Evolutionary conservation across 2,329 filamentous ascomycete species (phyloP).

Genomic region (Colletotrichum cereale): DNA sequence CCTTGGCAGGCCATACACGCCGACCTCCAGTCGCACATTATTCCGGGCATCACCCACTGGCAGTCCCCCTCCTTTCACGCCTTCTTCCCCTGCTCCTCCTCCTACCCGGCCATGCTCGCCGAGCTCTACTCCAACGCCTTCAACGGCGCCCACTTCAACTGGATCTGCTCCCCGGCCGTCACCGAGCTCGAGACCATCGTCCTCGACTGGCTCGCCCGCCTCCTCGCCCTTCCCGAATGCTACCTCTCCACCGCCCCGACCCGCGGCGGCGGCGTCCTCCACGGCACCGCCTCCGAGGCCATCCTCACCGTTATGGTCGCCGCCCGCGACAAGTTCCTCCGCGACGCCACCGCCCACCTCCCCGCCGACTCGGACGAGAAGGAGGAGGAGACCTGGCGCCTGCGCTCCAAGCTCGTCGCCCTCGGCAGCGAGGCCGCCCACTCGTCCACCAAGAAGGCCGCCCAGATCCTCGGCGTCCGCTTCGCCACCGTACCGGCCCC

Average conservation of each 20-base stretch:
- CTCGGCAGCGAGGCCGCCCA: constrained; percentile 85
- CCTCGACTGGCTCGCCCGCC: constrained; percentile 89
- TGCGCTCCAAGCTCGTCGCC: constrained; percentile 73
- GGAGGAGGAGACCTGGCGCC: constrained; percentile 75
- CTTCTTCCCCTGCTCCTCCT: constrained; percentile 88
- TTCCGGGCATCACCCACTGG: constrained; percentile 96
- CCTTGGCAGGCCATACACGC: constrained; percentile 83
- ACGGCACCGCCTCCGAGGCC: constrained; percentile 90
- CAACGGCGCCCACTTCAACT: constrained; percentile 94
- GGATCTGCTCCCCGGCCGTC: constrained; percentile 92
- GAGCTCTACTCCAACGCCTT: constrained; percentile 94
- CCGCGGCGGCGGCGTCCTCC: constrained; percentile 89
- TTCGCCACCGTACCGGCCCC: constrained; percentile 77
- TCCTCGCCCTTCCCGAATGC: constrained; percentile 78
- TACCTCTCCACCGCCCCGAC: constrained; percentile 80
- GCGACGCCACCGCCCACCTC: constrained; percentile 66
- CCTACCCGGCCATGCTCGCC: constrained; percentile 87
- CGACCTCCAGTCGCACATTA: constrained; percentile 87
- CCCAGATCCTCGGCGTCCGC: constrained; percentile 86
- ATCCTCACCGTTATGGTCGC: constrained; percentile 89
- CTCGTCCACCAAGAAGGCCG: constrained; percentile 87
- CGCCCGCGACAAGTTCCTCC: constrained; percentile 83
- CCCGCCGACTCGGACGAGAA: constrained; percentile 70
- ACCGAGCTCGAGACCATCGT: constrained; percentile 95
- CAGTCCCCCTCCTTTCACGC: constrained; percentile 95